A percentile compares a stretch with the other conserved stretches of the same genome.
Conservation (phyloP, 768 basidiomycete species). For the Leucosporidium yakuticum region DNA sequence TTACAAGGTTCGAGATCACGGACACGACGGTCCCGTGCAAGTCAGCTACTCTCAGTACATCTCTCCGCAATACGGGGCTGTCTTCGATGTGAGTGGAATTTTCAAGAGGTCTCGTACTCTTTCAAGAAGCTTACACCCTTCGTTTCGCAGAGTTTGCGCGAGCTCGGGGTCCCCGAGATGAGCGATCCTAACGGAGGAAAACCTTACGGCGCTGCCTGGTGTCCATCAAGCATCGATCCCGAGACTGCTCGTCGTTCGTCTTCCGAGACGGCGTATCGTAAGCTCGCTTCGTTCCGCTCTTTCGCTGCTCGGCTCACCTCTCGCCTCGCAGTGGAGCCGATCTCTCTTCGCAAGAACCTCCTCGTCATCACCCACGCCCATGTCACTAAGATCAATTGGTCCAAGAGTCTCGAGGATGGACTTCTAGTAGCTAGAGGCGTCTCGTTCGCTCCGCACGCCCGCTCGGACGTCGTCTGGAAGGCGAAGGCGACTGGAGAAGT, state of each 20-base stretch:
- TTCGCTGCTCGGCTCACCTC: not conserved
- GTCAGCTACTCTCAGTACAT: constrained; percentile 18
- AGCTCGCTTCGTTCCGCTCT: not conserved
- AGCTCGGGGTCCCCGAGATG: constrained; percentile 9
- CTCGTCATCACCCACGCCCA: constrained; percentile 46
- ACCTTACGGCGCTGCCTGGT: constrained; percentile 11
- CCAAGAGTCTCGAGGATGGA: not conserved
- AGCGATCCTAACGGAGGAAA: constrained; percentile 3
- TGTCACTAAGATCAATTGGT: constrained; percentile 39
- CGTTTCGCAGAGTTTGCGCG: not conserved
- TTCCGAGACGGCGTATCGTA: constrained; percentile 24
- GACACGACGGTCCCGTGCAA: constrained; percentile 13
- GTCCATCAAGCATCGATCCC: constrained; percentile 11
- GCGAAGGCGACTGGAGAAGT: constrained; percentile 29
- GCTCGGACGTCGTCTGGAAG: not conserved
- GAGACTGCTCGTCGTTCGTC: constrained; percentile 1
- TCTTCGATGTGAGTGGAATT: constrained; percentile 5
- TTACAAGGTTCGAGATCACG: not conserved
- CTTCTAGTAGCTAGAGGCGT: constrained; percentile 10
- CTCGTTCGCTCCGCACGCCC: constrained; percentile 2
- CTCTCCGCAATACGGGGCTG: constrained; percentile 9
- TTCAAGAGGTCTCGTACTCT: too few species aligned
- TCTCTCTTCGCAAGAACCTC: constrained; percentile 37
- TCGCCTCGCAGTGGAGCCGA: not conserved
- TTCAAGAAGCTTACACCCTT: too few species aligned